Base-by-base conservation (phyloP, 495 filamentous ascomycete species). In the Achaetomiella virescens region DNA sequence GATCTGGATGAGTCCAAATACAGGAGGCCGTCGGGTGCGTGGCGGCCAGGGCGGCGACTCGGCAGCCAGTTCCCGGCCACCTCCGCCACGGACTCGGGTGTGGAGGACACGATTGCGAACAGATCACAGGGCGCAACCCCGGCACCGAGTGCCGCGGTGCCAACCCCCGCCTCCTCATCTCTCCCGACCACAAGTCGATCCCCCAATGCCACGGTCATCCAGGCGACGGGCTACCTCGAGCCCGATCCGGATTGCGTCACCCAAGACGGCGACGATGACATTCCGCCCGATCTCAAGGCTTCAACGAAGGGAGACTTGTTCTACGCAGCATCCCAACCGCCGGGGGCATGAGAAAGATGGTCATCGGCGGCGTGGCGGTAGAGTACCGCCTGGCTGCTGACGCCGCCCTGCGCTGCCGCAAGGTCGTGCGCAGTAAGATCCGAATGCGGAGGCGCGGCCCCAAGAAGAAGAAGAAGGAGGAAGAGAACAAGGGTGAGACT, bases 371-470 rank as follows among this genome's bases (percentile, higher is more conserved):
- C 15, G 31, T 59, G 10, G 22, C 61, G 8, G 60, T 75, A 5
- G 66, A 63, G 24, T 77, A 72, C 42, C 68, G 70, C 37, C 61
- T 72, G 18, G 72, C 74, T 0, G 44, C 66, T 8, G 74, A 77
- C 42, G 72, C 67, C 15, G 75, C 72, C 20, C 48, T 71, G 48
- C 60, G 68, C 27, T 76, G 72, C 45, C 68, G 66, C 36, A 74
- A 74, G 31, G 69, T 76, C 59, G 71, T 70, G 40, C 68, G 63
- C 58, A 74, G 55, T 40, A 61, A 66, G 36, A 72, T 72, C 27
- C 64, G 73, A 38, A 75, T 77, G 75, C 69, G 75, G 2, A 70
- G 62, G 56, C 69, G 73, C 14, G 6, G 18, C 31, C 21, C 21
- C 46, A 61, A 62, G 18, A 70, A 62, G 51, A 22, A 49, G 20